phyloP scores from a whole-genome alignment of 2,329 filamentous ascomycete species.

The Macroventuria anomochaeta region DNA sequence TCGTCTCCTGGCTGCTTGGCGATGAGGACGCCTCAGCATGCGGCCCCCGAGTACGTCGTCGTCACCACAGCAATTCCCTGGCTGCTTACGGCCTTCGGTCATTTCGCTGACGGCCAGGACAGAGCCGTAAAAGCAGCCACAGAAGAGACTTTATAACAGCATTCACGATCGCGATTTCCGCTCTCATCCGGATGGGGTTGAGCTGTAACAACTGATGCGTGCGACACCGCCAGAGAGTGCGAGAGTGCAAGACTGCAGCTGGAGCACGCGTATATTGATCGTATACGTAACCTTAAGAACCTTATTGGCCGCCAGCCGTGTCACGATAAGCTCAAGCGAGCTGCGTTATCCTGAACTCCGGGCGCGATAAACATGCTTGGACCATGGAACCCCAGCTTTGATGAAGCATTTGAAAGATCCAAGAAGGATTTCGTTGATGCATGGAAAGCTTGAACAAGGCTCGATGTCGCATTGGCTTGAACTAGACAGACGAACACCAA shows the following conservation, averaged over 20 bases:
- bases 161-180: neutral
- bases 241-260: neutral
- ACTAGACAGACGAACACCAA: conserved; percentile 1
- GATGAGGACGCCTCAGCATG: conserved; percentile 6
- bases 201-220: neutral
- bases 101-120: neutral
- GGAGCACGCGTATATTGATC: neutral
- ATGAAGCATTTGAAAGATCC: neutral
- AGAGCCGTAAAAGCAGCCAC: neutral
- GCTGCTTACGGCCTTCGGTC: conserved; percentile 20
- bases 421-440: neutral
- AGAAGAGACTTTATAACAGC: neutral
- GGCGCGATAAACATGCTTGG: neutral
- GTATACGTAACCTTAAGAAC: neutral
- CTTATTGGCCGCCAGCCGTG: conserved; percentile 4
- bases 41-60: conserved; percentile 18
- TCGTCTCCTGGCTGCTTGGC: conserved; percentile 14
- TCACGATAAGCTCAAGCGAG: conserved; percentile 9
- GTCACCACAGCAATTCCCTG: conserved; percentile 12
- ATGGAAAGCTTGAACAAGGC: conserved; percentile 16
- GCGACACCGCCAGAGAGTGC: neutral
- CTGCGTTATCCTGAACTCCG: neutral
- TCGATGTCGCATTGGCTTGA: neutral
- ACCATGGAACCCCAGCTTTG: neutral
- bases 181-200: conserved; percentile 1